Evolutionary conservation across 768 basidiomycete genomes (phyloP).

Genomic region (Chalciporus piperatus): DNA sequence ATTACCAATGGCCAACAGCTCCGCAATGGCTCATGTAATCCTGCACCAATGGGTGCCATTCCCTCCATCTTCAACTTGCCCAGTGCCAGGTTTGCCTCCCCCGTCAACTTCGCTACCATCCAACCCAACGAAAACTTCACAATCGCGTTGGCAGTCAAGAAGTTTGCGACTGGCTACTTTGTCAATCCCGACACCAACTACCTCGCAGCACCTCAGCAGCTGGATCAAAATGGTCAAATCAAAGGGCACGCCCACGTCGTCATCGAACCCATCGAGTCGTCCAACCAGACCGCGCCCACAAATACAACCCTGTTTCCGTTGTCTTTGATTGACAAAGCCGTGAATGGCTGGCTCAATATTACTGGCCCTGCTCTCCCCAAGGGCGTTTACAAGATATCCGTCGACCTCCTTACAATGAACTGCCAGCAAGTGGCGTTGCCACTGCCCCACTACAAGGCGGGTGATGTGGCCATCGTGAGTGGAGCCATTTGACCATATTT

Average conservation of each 20-base stretch:
- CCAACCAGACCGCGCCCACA: conserved; percentile 47
- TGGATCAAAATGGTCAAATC: conserved; percentile 47
- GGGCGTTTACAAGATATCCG: conserved; percentile 51
- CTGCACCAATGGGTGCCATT: conserved; percentile 59
- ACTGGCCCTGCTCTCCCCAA: conserved; percentile 51
- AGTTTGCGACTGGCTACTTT: conserved; percentile 54
- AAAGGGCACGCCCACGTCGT: conserved; percentile 65
- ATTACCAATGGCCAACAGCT: conserved; percentile 63
- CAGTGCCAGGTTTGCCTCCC: conserved; percentile 48
- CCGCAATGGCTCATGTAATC: conserved; percentile 54
- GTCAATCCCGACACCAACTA: conserved; percentile 53
- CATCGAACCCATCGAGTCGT: conserved; percentile 47
- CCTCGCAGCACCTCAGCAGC: conserved; percentile 53
- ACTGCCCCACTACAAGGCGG: conserved; percentile 45
- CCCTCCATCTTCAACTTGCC: conserved; percentile 51
- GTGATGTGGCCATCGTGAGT: conserved; percentile 39
- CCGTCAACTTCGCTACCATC: conserved; percentile 43
- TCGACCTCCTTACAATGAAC: conserved; percentile 43
- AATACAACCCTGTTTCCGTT: conserved; percentile 54
- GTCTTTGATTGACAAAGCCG: conserved; percentile 43
- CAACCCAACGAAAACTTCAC: conserved; percentile 52
- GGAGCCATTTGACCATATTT: neutral
- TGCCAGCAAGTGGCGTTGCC: conserved; percentile 39
- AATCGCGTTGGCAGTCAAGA: conserved; percentile 45
- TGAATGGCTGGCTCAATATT: too few relatives aligned